Percentiles rank a stretch among this genome's conserved stretches.
These are phyloP conservation scores for Paragyromitra xinjiangensis DNA, from an alignment of 495 filamentous ascomycete genomes.

Conservation along the genomic window DNA sequence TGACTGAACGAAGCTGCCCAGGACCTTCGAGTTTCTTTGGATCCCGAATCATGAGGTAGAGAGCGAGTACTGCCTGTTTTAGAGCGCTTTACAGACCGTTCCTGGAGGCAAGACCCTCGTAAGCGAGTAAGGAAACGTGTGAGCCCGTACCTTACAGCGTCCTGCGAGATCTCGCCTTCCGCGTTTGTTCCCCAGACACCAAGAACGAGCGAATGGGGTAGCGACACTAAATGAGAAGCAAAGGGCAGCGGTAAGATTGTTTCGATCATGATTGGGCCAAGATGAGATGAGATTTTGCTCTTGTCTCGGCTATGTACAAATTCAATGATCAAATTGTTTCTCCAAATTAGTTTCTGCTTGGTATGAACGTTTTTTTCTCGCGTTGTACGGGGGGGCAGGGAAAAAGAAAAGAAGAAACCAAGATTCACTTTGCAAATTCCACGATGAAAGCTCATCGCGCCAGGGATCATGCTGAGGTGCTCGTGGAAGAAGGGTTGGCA, in stretches of 20 bases:
- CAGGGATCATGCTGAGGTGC: conserved; percentile 34
- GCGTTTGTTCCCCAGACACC: conserved; percentile 21
- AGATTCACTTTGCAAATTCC: conserved; percentile 7
- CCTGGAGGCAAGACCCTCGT: conserved; percentile 5
- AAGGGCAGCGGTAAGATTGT: conserved; percentile 5
- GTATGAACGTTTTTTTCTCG: not conserved
- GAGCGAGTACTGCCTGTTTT: conserved; percentile 6
- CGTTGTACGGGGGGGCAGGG: not conserved
- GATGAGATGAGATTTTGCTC: conserved; percentile 8
- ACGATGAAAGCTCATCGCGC: conserved; percentile 40
- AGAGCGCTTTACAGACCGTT: conserved; percentile 21
- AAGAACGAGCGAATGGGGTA: conserved; percentile 27
- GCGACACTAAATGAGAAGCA: conserved; percentile 16
- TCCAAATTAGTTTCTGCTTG: conserved; percentile 5
- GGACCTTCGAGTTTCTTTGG: conserved; percentile 3
- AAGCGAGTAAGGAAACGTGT: conserved; percentile 29
- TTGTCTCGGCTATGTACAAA: conserved; percentile 24
- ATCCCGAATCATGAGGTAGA: conserved; percentile 21
- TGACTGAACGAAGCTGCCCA: conserved; percentile 3
- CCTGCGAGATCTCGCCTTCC: conserved; percentile 32
- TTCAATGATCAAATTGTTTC: not conserved
- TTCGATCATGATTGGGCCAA: conserved; percentile 20
- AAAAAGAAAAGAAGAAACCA: conserved; percentile 10
- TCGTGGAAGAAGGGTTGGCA: conserved; percentile 11
- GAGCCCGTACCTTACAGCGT: conserved; percentile 38